phyloP scores from a whole-genome alignment of 2,329 filamentous ascomycete species.

The Colletotrichum aenigma region DNA sequence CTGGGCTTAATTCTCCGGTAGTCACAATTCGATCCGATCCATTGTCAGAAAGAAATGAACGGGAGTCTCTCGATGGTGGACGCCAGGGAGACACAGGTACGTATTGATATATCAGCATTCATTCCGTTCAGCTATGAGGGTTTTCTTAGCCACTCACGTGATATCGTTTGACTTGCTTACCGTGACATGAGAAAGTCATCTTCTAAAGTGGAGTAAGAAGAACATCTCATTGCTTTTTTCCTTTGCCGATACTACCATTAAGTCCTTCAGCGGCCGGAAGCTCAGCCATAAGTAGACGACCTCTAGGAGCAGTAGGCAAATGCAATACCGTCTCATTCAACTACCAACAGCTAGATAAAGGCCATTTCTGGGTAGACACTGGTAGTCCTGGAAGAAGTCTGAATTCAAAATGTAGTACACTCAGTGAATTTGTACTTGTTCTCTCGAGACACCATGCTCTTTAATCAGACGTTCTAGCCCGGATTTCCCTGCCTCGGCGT shows the following conservation, averaged over 20 bases:
- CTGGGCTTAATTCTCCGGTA: not conserved
- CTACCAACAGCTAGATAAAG: not conserved
- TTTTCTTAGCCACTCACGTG: not conserved
- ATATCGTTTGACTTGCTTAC: not conserved
- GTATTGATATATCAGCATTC: not conserved
- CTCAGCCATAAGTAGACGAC: not conserved
- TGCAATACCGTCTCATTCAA: not conserved
- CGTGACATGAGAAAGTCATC: rapidly evolving
- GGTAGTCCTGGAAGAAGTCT: not conserved
- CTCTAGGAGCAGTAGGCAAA: not conserved
- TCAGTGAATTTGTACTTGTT: not conserved
- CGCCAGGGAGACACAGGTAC: not conserved
- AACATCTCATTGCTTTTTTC: not conserved
- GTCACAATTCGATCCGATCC: not conserved
- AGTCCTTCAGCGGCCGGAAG: not conserved
- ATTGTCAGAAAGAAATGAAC: not conserved
- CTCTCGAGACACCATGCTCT: not conserved
- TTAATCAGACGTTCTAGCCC: not conserved
- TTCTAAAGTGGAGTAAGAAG: rapidly evolving
- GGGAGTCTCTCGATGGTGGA: not conserved
- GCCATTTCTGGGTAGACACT: not conserved
- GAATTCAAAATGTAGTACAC: not conserved
- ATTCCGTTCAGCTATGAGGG: not conserved
- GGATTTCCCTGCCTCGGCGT: not conserved
- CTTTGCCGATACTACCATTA: not conserved